Evolutionary conservation across 441 rosid species (phyloP), one percentile per base, ranked within the genome.

Genomic region (Lagerstroemia fauriei): DNA sequence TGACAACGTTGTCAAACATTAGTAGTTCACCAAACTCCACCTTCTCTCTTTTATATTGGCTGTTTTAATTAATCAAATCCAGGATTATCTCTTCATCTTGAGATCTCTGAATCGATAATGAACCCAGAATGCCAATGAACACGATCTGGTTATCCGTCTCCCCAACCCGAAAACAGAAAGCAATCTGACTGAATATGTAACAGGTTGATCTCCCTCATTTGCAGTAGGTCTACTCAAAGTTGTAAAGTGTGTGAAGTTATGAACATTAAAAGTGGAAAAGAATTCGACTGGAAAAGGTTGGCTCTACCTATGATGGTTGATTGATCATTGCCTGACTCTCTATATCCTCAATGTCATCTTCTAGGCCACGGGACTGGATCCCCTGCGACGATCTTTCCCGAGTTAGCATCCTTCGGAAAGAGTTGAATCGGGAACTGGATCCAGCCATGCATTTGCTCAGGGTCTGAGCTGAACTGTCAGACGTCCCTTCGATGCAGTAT

Each of bases 311-410:
- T 61, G 66, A 65, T 65, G 70, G 10, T 12, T 65, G 70, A 65
- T 69, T 69, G 73, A 69, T 73, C 56, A 25, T 73, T 10, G 57
- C 56, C 44, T 46, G 85, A 25, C 85, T 83, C 77, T 82, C 85
- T 29, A 51, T 17, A 78, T 82, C 85, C 47, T 78, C 81, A 32
- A 31, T 27, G 32, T 46, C 78, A 25, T 57, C 81, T 7, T 82
- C 81, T 32, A 34, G 22, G 46, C 73, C 25, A 0, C 61, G 47
- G 44, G 68, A 34, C 47, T 72, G 78, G 50, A 59, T 61, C 72
- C 81, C 78, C 31, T 38, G 56, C 1, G 85, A 82, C n/a, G 71
- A 78, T 70, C 78, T 78, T 22, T 82, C 85, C 73, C 81, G 73
- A 25, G 65, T 77, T 5, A 82, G 78, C 61, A 82, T 82, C 71